Evolutionary conservation across 2,329 filamentous ascomycete genomes (phyloP).

Genomic region (Phaeosphaeriaceae sp.): DNA sequence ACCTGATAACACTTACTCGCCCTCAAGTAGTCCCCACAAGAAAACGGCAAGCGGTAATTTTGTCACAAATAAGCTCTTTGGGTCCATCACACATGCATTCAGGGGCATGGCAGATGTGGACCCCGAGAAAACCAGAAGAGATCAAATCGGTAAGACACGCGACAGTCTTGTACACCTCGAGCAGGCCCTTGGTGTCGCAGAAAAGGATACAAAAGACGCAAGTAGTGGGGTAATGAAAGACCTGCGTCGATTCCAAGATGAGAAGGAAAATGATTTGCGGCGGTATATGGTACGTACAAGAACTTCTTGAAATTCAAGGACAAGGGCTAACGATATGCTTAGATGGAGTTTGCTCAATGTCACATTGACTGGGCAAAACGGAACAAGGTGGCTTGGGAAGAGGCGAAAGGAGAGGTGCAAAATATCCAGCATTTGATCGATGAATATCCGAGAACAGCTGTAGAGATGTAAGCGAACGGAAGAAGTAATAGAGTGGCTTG

Average conservation of each 20-base stretch:
- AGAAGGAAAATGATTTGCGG: slow-evolving; percentile 93
- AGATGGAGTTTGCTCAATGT: slow-evolving; percentile 91
- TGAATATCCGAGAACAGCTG: slow-evolving; percentile 26
- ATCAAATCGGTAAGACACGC: slow-evolving; percentile 93
- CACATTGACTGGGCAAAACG: slow-evolving; percentile 95
- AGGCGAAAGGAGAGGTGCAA: slow-evolving; percentile 82
- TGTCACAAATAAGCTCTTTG: slow-evolving; percentile 92
- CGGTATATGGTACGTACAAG: slow-evolving; percentile 86
- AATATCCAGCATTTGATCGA: slow-evolving; percentile 70
- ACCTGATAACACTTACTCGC: slow-evolving; percentile 50
- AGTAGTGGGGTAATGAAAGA: slow-evolving; percentile 88
- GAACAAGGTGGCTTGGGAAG: slow-evolving; percentile 90
- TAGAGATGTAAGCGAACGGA: slow-evolving; percentile 21
- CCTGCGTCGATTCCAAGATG: slow-evolving; percentile 87
- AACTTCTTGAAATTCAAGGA: background rate
- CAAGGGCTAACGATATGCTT: slow-evolving; percentile 9
- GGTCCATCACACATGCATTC: slow-evolving; percentile 91
- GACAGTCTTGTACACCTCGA: slow-evolving; percentile 84
- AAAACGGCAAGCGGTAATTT: slow-evolving; percentile 83
- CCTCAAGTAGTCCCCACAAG: slow-evolving; percentile 62
- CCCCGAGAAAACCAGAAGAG: slow-evolving; percentile 87
- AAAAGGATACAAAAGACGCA: slow-evolving; percentile 91
- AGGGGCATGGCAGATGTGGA: slow-evolving; percentile 97
- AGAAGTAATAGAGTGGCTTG: slow-evolving; percentile 1
- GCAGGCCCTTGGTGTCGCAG: slow-evolving; percentile 85